Evolutionary conservation across 2,329 filamentous ascomycete genomes (phyloP).

Genomic region (Trichoderma gracile): DNA sequence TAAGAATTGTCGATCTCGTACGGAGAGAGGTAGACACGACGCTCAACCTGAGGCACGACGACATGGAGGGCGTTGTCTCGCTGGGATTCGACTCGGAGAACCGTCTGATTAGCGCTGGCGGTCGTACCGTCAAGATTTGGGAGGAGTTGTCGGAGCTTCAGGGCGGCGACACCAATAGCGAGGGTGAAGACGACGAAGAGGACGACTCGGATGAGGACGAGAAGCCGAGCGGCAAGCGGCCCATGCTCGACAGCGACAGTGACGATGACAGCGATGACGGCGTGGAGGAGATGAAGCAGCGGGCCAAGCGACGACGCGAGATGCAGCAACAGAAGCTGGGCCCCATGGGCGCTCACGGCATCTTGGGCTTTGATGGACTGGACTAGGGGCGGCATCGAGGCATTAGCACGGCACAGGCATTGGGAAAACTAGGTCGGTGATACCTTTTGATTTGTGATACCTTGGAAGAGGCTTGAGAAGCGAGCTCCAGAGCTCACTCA

Average conservation of each 20-base stretch:
- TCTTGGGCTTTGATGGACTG: conserved; percentile 52
- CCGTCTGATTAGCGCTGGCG: conserved; percentile 86
- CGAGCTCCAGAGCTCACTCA: conserved; percentile 2
- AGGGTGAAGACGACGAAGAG: conserved; percentile 50
- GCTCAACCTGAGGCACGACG: conserved; percentile 69
- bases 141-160: conserved; percentile 68
- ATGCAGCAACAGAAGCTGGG: conserved; percentile 47
- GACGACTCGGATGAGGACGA: conserved; percentile 50
- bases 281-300: conserved; percentile 46
- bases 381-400: conserved; percentile 37
- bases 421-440: background rate
- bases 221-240: conserved; percentile 47
- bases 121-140: conserved; percentile 87
- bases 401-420: background rate
- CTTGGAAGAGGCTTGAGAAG: background rate
- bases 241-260: conserved; percentile 48
- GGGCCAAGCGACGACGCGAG: conserved; percentile 48
- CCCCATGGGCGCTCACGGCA: conserved; percentile 53
- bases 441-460: conserved; percentile 4
- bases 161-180: conserved; percentile 46
- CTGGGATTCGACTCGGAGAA: conserved; percentile 83
- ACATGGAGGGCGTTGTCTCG: conserved; percentile 80
- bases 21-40: conserved; percentile 70
- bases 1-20: conserved; percentile 76
- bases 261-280: conserved; percentile 33